Conservation (phyloP, 2,329 filamentous ascomycete genomes). For the Epichloe gansuensis region DNA sequence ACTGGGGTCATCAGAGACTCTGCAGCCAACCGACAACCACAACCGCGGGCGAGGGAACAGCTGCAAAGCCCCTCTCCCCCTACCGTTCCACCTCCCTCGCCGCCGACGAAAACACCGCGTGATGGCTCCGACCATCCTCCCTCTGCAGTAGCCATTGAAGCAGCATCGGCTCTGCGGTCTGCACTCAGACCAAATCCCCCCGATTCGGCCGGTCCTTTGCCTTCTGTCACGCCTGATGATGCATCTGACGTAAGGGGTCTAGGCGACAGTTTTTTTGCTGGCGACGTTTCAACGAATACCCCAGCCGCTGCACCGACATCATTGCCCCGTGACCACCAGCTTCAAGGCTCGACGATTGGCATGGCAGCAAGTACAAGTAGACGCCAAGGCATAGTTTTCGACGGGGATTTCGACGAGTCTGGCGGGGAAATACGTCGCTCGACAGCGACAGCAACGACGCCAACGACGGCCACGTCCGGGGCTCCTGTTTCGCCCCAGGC, state of each 20-base stretch:
- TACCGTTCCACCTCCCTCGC: constrained; percentile 11
- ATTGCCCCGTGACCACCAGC: constrained; percentile 14
- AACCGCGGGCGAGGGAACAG: constrained; percentile 14
- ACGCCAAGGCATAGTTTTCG: constrained; percentile 48
- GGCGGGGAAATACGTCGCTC: constrained; percentile 24
- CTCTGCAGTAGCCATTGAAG: constrained; percentile 11
- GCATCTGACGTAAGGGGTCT: constrained; percentile 22
- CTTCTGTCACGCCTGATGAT: constrained; percentile 53
- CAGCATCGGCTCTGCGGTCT: constrained; percentile 21
- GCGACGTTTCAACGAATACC: constrained; percentile 8
- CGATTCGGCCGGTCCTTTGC: constrained; percentile 34
- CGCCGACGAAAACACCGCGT: neutral
- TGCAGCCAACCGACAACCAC: constrained; percentile 19
- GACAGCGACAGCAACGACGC: constrained; percentile 6
- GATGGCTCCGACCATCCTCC: neutral
- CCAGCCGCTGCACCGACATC: neutral
- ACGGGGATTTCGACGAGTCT: constrained; percentile 36
- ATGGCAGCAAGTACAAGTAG: constrained; percentile 26
- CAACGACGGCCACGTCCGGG: neutral
- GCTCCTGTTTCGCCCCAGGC: neutral
- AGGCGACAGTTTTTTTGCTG: constrained; percentile 11
- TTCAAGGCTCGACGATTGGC: constrained; percentile 21
- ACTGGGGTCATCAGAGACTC: constrained; percentile 22
- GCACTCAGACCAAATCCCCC: constrained; percentile 18
- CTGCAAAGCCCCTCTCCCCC: constrained; percentile 6